Evolutionary conservation across 1,284 basidiomycete species (phyloP).

Genomic region (Coniophora puteana): DNA sequence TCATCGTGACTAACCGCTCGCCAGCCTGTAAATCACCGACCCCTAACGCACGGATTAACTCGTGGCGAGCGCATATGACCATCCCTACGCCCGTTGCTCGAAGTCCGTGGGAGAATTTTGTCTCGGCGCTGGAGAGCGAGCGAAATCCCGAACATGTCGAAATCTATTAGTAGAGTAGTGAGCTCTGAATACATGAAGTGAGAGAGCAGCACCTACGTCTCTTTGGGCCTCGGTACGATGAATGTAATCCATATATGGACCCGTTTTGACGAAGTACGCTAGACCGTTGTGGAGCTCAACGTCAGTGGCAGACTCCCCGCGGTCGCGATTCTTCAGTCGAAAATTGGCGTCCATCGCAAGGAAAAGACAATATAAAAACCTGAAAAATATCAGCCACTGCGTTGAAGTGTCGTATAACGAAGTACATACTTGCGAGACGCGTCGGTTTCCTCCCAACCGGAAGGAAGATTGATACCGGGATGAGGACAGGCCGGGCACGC

Average conservation of each 20-base stretch:
- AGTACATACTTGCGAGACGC: no score
- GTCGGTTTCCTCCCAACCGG: neutral
- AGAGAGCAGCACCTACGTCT: constrained; percentile 2
- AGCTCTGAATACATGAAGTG: neutral
- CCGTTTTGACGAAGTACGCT: constrained; percentile 16
- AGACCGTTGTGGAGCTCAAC: constrained; percentile 10
- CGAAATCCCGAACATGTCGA: constrained; percentile 11
- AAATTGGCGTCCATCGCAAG: constrained; percentile 28
- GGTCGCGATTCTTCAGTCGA: constrained; percentile 13
- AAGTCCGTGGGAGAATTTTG: constrained; percentile 5
- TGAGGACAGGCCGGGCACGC: constrained; percentile 15
- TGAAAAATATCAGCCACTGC: no score
- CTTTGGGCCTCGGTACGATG: constrained; percentile 1
- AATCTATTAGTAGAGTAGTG: constrained; percentile 7
- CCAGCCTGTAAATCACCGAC: constrained; percentile 21
- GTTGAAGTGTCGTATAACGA: no score
- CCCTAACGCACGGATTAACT: constrained; percentile 11
- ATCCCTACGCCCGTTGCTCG: constrained; percentile 13
- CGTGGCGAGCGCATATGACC: constrained; percentile 13
- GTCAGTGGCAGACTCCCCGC: constrained; percentile 8
- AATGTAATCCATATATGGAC: constrained; percentile 11
- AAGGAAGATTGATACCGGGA: constrained; percentile 8
- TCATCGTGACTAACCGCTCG: constrained; percentile 12
- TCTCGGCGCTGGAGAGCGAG: constrained; percentile 14
- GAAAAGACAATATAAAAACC: constrained; percentile 19